These are phyloP conservation scores for Lactarius hengduanensis DNA, from an alignment of 768 basidiomycete species.

Conservation along the genomic window DNA sequence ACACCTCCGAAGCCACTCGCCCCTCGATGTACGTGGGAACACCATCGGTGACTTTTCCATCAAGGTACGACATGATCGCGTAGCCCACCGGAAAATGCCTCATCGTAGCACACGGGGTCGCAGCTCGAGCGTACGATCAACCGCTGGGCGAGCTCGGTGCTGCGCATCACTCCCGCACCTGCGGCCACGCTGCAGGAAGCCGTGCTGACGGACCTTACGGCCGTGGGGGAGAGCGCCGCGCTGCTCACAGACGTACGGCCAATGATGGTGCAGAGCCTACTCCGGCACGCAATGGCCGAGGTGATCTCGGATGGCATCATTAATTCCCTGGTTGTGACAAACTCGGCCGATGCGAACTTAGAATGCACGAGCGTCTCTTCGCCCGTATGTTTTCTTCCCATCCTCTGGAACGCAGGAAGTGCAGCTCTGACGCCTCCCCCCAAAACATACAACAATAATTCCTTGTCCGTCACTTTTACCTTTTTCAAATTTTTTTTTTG, in stretches of 20 bases:
- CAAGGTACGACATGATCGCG: slow-evolving; percentile 45
- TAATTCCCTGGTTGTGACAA: slow-evolving; percentile 84
- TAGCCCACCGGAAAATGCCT: neutral
- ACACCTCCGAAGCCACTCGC: slow-evolving; percentile 33
- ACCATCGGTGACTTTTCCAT: slow-evolving; percentile 87
- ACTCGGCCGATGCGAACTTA: slow-evolving; percentile 78
- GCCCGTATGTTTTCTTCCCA: slow-evolving; percentile 53
- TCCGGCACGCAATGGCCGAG: slow-evolving; percentile 80
- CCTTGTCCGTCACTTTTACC: neutral
- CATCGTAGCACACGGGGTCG: slow-evolving; percentile 37
- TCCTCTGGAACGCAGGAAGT: neutral
- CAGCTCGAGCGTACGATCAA: slow-evolving; percentile 75
- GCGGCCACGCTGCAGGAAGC: slow-evolving; percentile 56
- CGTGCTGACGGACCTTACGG: slow-evolving; percentile 56
- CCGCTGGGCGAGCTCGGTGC: slow-evolving; percentile 79
- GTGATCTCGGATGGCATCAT: slow-evolving; percentile 74
- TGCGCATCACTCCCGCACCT: slow-evolving; percentile 54
- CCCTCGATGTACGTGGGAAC: slow-evolving; percentile 47
- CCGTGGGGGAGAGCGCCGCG: slow-evolving; percentile 42
- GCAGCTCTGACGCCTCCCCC: neutral
- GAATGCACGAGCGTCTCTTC: slow-evolving; percentile 85
- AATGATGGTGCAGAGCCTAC: slow-evolving; percentile 74
- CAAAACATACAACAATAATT: too few relatives aligned
- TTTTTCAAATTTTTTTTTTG: neutral
- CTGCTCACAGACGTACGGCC: slow-evolving; percentile 39